Evolutionary conservation across 1,284 basidiomycete species (phyloP), one percentile per base, ranked within the genome.

Genomic region (Fomitiporia mediterranea): DNA sequence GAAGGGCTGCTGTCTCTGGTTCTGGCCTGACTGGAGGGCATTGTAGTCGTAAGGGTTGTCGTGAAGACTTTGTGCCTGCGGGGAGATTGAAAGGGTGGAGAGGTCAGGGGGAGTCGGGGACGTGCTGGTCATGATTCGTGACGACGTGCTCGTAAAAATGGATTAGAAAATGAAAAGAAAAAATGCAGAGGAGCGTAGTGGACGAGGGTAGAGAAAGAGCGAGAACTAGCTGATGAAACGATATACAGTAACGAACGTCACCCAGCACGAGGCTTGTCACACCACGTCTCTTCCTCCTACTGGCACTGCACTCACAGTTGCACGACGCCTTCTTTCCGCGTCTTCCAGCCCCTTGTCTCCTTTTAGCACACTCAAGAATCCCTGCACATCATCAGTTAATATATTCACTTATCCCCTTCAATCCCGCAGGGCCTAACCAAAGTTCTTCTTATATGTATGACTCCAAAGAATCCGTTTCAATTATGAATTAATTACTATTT

Each of bases 21-120:
- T 76, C 63, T 38, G 43, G 57, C 69, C 69, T 65, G 72, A 67
- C 66, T 62, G 69, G 68, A 74, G 74, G 71, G 75, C 78, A 69
- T 89, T 86, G 72, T 84, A 88, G 77, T 91, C 89, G 73, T 89
- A 89, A 86, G 75, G 25, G 11, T 11, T 72, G 71, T 90, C 87
- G 75, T 90, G 82, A 77, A 86, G 80, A 79, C 85, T 86, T 82
- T 81, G 83, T 82, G 60, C 69, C 67, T 74, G 72, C 53, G 81
- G 76, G 72, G 78, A 77, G 71, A 90, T 80, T 67, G 86, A 83
- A 66, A 91, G 73, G 64, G 83, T 75, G 54, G 85, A 82, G 64
- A 91, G 80, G 74, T 90, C 86, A 61, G 88, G 86, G 42, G 79
- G 75, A 42, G 74, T 70, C 54, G 87, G 82, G 64, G 85, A 82